Base-by-base conservation (phyloP, 768 basidiomycete species). In the Suillus decipiens region DNA sequence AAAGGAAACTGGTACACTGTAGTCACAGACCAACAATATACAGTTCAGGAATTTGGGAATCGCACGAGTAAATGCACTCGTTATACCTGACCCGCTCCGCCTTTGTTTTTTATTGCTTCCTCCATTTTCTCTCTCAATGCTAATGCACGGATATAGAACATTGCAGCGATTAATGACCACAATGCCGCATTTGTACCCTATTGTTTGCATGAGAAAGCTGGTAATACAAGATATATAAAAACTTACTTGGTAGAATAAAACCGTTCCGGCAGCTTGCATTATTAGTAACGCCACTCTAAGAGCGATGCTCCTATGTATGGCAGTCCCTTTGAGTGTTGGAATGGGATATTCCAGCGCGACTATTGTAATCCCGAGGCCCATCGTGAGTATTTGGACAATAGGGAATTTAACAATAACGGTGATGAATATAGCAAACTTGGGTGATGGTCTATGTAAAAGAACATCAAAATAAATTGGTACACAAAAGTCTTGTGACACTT, bases 171-270 rank as follows among this genome's bases (percentile, higher is more conserved):
- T 57, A 92, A 70, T 28, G 91, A 93, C 82, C 87, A 97, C 57
- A 96, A 75, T 14, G 89, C 87, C 33, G 86, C 89, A 70, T 94
- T 94, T 39, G 91, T 90, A 48, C 93, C 94, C 92, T 95, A 36
- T 34, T 31, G 48, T 39, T 7, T 19, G 19, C 45, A 54, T 58
- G n/a, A 9, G 48, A 33, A 58, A 33, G 2, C 19, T 15, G 12
- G 3, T 19, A 31, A 7, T 28, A 39, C 24, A 57, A 57, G 9
- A 33, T 6, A 28, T 7, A 28, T 39, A 51, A 9, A 19, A n/a
- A 69, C 82, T 60, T 57, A 89, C 92, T 79, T 94, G 93, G 77
- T 95, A 94, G 72, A 84, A 91, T 43, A 95, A 75, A 47, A 89
- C 79, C 31, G 84, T 78, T 19, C 90, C 68, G 71, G 87, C 84